Evolutionary conservation across 2,329 filamentous ascomycete species (phyloP).

Genomic region (Ophiostoma tasmaniense): DNA sequence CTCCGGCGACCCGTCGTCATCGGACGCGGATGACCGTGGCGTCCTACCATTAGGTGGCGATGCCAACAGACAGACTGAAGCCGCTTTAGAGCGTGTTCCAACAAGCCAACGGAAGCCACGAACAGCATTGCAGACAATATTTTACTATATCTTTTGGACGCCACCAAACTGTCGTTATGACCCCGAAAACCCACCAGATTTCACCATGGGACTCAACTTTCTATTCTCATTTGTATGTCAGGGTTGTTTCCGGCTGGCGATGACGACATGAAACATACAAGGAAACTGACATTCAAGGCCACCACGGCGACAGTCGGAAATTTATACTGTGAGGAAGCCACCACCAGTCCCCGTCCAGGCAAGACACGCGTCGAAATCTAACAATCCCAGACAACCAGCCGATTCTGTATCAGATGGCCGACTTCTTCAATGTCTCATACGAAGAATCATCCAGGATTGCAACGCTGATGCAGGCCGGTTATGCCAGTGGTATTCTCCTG

Average conservation of each 20-base stretch:
- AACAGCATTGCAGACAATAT: not conserved
- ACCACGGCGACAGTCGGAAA: slow-evolving; percentile 67
- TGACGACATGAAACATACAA: not conserved
- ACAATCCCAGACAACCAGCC: slow-evolving; percentile 54
- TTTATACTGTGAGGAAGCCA: slow-evolving; percentile 43
- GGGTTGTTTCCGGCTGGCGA: not conserved
- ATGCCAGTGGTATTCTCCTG: slow-evolving; percentile 64
- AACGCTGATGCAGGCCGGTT: slow-evolving; percentile 71
- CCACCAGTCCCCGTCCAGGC: not conserved
- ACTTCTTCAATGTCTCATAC: slow-evolving; percentile 61
- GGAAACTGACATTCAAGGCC: slow-evolving; percentile 29
- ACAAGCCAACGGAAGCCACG: not conserved
- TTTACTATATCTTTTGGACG: slow-evolving; percentile 13
- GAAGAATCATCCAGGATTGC: slow-evolving; percentile 60
- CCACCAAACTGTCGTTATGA: slow-evolving; percentile 62
- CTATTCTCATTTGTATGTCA: slow-evolving; percentile 53
- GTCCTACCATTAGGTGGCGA: not conserved
- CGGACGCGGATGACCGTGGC: not conserved
- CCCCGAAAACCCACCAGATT: slow-evolving; percentile 54
- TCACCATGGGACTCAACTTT: slow-evolving; percentile 60
- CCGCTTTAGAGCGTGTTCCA: not conserved
- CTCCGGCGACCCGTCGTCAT: not conserved
- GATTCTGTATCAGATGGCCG: slow-evolving; percentile 65
- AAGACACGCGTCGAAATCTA: not conserved
- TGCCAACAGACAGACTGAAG: not conserved